Base-by-base conservation (phyloP, 2,329 filamentous ascomycete genomes). In the Microdochium nivale region DNA sequence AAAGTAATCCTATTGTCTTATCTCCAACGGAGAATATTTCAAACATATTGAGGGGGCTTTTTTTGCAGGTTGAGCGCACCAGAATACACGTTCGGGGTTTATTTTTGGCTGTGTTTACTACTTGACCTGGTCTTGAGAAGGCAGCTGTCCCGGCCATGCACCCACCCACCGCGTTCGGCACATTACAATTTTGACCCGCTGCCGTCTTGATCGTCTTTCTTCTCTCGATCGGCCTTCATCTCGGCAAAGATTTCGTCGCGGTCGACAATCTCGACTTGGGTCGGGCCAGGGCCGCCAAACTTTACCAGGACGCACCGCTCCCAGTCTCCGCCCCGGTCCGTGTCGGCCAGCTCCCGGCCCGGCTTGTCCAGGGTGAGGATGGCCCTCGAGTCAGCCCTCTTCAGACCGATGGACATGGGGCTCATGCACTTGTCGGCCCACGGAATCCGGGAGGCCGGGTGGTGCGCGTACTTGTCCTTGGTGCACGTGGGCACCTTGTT, bases 401-500 rank as follows among this genome's bases (percentile, higher is more conserved):
- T 65, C 52, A 76, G 59, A 19, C 77, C 71, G 8, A 82, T 50
- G 13, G 66, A 66, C 2, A 69, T 66, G 3, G 83, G 81, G 55
- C 77, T 77, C 52, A 86, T 85, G n/a, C 78, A 76, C 63, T 84
- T 83, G 4, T 83, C 75, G 0, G 67, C 71, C 80, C 80, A 85
- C 0, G 76, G 62, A n/a, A 80, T 78, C 27, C 53, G 43, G 4
- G 72, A 65, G 16, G 75, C 75, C 1, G 61, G 62, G 40, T 79
- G 70, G 37, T 59, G 57, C 35, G 65, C 64, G 2, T 68, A 69
- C 47, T 62, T 67, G 2, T 65, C 67, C 49, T 72, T 68, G 7
- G 67, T 67, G 1, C 70, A 69, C 30, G 72, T 77, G 25, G 68
- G 74, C 13, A 67, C 61, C 10, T 61, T 63, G 3, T 67, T 61